phyloP scores from a whole-genome alignment of 2,329 filamentous ascomycete species.

The Pseudopithomyces chartarum region DNA sequence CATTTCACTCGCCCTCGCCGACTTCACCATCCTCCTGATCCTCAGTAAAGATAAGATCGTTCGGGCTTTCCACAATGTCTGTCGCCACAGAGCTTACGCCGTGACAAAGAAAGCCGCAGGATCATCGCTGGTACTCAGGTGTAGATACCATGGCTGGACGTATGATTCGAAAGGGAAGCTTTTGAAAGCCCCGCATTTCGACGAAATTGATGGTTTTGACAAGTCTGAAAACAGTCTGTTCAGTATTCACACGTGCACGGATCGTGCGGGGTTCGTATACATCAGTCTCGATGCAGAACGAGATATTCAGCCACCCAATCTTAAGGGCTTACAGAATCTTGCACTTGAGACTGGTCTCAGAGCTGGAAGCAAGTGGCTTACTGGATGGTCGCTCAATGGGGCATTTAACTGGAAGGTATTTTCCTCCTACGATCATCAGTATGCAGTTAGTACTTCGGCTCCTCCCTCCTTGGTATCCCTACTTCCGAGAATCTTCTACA shows the following conservation, averaged over 20 bases:
- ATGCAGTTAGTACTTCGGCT: conserved; percentile 12
- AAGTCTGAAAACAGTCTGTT: conserved; percentile 40
- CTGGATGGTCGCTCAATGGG: conserved; percentile 41
- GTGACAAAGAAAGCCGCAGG: conserved; percentile 42
- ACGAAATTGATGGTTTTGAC: conserved; percentile 44
- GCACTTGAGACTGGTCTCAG: conserved; percentile 16
- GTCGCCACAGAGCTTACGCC: conserved; percentile 49
- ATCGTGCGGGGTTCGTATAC: conserved; percentile 31
- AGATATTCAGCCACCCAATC: conserved; percentile 11
- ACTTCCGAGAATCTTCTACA: conserved; percentile 7
- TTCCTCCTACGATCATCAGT: conserved; percentile 18
- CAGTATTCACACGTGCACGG: conserved; percentile 30
- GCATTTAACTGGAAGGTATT: conserved; percentile 49
- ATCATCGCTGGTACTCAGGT: conserved; percentile 41
- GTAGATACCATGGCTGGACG: conserved; percentile 52
- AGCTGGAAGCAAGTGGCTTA: conserved; percentile 28
- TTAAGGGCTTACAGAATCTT: conserved; percentile 13
- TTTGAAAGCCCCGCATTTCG: conserved; percentile 50
- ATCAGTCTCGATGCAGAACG: conserved; percentile 31
- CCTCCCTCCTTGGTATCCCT: conserved; percentile 4
- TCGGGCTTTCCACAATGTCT: conserved; percentile 50
- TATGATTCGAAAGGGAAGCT: conserved; percentile 48
- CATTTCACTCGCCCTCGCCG: conserved; percentile 38
- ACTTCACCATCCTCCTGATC: conserved; percentile 46
- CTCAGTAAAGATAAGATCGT: conserved; percentile 38